Conservation (phyloP, 352 stramenopile genomes). For the Globisporangium yorkense region DNA sequence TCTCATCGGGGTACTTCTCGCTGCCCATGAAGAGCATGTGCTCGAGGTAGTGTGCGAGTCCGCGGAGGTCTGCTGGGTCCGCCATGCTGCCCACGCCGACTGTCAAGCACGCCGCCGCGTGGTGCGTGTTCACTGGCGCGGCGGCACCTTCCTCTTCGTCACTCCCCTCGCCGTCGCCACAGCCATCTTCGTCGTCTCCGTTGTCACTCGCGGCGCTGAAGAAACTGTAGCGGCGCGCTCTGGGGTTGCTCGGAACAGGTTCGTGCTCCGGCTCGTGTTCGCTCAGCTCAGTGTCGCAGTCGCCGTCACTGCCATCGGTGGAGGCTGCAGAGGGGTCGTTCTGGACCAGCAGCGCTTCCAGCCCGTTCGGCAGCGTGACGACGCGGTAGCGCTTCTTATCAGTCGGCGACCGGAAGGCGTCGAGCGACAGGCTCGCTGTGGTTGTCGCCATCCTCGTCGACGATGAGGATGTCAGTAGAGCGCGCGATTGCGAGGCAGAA, state of each 20-base stretch:
- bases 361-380: conserved; percentile 56
- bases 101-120: conserved; percentile 46
- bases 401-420: conserved; percentile 43
- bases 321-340: conserved; percentile 16
- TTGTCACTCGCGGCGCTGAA: conserved; percentile 7
- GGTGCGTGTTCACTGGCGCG: conserved; percentile 13
- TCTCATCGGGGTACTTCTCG: conserved; percentile 88
- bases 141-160: conserved; percentile 10
- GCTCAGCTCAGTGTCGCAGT: not conserved
- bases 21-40: conserved; percentile 94
- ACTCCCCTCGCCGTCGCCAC: conserved; percentile 11
- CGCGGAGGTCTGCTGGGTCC: conserved; percentile 50
- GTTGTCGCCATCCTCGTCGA: conserved; percentile 7
- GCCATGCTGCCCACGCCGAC: conserved; percentile 53
- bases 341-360: conserved; percentile 59
- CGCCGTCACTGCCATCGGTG: not conserved
- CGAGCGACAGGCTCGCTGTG: conserved; percentile 19
- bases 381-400: conserved; percentile 75
- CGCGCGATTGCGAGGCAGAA: not conserved
- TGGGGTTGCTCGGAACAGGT: not conserved
- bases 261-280: conserved; percentile 3
- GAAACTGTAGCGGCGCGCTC: conserved; percentile 12
- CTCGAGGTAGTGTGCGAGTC: conserved; percentile 84
- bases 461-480: not conserved
- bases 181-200: conserved; percentile 13